phyloP scores from a whole-genome alignment of 768 basidiomycete genomes.

The Podaxis sp. region DNA sequence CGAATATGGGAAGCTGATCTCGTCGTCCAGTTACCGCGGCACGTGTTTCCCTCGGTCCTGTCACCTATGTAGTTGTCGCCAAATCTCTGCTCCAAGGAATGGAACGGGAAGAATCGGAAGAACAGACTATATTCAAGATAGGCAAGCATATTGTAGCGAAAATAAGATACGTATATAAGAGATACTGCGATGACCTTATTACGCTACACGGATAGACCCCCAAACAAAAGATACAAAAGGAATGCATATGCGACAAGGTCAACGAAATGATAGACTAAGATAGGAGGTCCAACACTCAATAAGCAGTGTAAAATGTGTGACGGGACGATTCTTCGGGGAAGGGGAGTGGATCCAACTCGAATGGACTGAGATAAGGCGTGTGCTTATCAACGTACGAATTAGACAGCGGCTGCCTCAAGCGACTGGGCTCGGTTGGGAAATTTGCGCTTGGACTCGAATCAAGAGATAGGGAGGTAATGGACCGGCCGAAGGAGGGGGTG shows the following conservation, averaged over 20 bases:
- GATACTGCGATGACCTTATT: constrained; percentile 11
- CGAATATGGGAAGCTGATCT: background rate
- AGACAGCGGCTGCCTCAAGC: constrained; percentile 45
- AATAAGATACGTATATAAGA: constrained; percentile 12
- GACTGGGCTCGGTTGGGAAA: constrained; percentile 46
- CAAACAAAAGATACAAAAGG: constrained; percentile 18
- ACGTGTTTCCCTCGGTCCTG: background rate
- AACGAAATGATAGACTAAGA: constrained; percentile 30
- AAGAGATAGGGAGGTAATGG: constrained; percentile 53
- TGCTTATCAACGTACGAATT: constrained; percentile 65
- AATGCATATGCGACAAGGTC: constrained; percentile 19
- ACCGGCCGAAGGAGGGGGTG: constrained; percentile 60
- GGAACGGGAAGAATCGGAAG: background rate
- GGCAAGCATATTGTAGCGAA: constrained; percentile 13
- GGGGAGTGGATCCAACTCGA: constrained; percentile 72
- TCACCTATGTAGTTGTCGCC: background rate
- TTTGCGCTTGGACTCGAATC: constrained; percentile 53
- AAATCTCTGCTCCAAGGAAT: background rate
- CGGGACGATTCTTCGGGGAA: constrained; percentile 47
- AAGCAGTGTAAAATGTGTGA: constrained; percentile 53
- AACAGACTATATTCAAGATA: constrained; percentile 11
- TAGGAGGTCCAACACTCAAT: constrained; percentile 34
- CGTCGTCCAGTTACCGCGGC: constrained; percentile 3
- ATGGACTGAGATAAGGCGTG: constrained; percentile 61
- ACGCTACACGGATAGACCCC: constrained; percentile 10